Evolutionary conservation across 192 early-diverging fungal genomes (phyloP).

Genomic region (Backusella liffmaniae): DNA sequence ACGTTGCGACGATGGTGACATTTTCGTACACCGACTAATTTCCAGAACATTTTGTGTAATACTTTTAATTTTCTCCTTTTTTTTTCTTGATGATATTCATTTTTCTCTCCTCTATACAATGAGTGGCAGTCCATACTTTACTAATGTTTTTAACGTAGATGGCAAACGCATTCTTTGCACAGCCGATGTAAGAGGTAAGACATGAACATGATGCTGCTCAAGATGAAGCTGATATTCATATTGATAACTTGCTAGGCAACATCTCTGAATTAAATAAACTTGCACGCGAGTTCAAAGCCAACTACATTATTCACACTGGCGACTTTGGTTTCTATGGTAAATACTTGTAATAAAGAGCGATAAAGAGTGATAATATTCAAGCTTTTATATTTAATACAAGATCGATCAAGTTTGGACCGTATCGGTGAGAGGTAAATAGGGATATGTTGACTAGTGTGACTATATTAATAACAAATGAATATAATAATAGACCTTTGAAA

Average conservation of each 20-base stretch:
- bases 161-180: constrained; percentile 19
- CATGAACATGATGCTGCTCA: background rate
- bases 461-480: background rate
- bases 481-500: constrained; percentile 46
- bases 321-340: constrained; percentile 66
- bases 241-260: constrained; percentile 35
- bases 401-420: constrained; percentile 45
- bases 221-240: background rate
- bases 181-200: constrained; percentile 21
- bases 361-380: background rate
- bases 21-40: background rate
- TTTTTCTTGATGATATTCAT: background rate
- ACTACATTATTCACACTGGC: constrained; percentile 55
- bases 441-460: background rate
- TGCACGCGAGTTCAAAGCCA: constrained; percentile 52
- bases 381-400: constrained; percentile 15
- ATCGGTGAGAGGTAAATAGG: constrained; percentile 50
- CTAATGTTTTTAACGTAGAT: constrained; percentile 2
- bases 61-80: background rate
- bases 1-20: too few relatives aligned
- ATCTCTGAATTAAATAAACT: constrained; percentile 58
- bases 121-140: background rate
- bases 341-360: background rate
- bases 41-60: background rate
- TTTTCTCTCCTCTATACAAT: constrained; percentile 4